phyloP scores from a whole-genome alignment of 2,329 filamentous ascomycete genomes.

The Penicillium sp. region DNA sequence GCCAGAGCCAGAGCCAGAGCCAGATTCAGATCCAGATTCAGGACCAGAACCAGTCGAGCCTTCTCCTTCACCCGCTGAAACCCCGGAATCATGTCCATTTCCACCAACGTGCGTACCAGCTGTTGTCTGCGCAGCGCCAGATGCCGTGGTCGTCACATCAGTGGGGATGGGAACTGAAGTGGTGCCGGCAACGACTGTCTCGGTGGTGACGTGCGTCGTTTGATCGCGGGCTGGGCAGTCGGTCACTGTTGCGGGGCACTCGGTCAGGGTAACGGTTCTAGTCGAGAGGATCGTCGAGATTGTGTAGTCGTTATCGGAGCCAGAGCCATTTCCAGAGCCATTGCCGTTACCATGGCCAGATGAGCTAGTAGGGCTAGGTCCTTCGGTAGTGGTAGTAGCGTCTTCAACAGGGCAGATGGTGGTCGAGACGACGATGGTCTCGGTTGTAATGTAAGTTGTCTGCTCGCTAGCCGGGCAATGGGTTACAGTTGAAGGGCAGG shows the following conservation, averaged over 20 bases:
- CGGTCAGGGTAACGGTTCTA: conserved; percentile 14
- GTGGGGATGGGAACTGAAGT: conserved; percentile 3
- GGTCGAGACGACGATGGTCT: conserved; percentile 21
- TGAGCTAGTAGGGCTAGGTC: not conserved
- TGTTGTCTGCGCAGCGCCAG: not conserved
- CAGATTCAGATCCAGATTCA: not conserved
- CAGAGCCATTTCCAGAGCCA: not conserved
- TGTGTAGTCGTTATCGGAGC: conserved; percentile 1
- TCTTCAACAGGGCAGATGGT: conserved; percentile 23
- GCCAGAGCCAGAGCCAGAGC: not conserved
- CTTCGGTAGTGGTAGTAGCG: not conserved
- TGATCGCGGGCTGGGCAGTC: conserved; percentile 17
- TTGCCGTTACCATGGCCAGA: not conserved
- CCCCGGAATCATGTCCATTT: not conserved
- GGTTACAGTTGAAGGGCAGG: conserved; percentile 25
- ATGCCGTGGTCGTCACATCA: not conserved
- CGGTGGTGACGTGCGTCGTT: conserved; percentile 16
- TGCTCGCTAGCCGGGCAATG: conserved; percentile 23
- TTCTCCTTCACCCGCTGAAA: not conserved
- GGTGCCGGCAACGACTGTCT: conserved; percentile 21
- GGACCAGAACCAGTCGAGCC: not conserved
- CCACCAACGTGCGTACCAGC: not conserved
- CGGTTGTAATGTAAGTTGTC: conserved; percentile 18
- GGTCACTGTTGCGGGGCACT: conserved; percentile 16
- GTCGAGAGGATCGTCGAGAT: conserved; percentile 16